Percentiles rank a stretch among this genome's conserved stretches.
phyloP scores from a whole-genome alignment of 2,329 filamentous ascomycete species.

The Coniochaeta ligniaria region DNA sequence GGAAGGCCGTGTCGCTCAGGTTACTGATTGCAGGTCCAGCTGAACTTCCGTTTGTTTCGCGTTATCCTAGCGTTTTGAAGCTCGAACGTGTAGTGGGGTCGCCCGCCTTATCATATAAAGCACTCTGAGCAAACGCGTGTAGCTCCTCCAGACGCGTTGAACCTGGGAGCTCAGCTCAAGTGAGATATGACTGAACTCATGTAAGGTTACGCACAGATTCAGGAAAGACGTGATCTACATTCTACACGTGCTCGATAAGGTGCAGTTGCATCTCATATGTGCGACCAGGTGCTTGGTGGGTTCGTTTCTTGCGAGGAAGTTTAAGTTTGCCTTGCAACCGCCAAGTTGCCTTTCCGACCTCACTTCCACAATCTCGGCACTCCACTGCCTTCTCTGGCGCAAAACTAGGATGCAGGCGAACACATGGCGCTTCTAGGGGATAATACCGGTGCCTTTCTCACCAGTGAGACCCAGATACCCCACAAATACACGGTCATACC shows the following conservation, averaged over 20 bases:
- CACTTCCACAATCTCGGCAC: neutral
- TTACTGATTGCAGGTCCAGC: no score
- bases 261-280: no score
- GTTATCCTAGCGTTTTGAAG: neutral
- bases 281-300: no score
- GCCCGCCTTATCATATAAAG: neutral
- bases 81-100: neutral
- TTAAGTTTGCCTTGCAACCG: no score
- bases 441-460: neutral
- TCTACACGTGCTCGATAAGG: no score
- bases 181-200: neutral
- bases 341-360: no score
- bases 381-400: neutral
- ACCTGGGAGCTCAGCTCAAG: neutral
- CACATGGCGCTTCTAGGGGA: neutral
- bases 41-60: no score
- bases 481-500: conserved; percentile 21
- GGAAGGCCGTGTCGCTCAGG: no score
- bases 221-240: neutral
- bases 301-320: no score
- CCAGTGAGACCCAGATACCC: neutral
- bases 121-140: neutral
- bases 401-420: neutral
- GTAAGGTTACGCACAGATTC: neutral
- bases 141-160: neutral